Evolutionary conservation across 192 early-diverging fungal species (phyloP), one percentile per base, ranked within the genome.

Genomic region (Coemansia sp.): DNA sequence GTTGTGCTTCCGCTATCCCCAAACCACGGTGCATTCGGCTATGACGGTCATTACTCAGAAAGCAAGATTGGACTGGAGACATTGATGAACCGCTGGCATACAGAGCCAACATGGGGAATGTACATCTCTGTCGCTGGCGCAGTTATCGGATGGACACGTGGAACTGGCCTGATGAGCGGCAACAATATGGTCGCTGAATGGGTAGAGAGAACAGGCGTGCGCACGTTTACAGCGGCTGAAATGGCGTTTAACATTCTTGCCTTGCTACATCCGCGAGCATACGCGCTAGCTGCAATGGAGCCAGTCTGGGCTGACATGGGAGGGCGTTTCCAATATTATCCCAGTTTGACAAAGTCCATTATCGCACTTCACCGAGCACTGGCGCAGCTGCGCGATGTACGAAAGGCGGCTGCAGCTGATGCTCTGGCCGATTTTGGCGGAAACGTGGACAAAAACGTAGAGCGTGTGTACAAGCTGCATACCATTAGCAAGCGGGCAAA

Each of bases 111-210:
- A 51, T 98, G 95, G 95, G 84, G 88, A 54, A 77, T 84, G 58
- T 95, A 96, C 84, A 70, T 98, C 55, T 86, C 90, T 31, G 88
- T 98, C 51, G 84, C 93, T 46, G 95, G 94, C 61, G 93, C 94
- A 33, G 92, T 93, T 23, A 98, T 98, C 75, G 95, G 95, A 19
- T 98, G 95, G 95, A 98, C 95, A 51, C 90, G 95, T 74, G 94
- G 95, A 59, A 98, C 95, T 29, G 94, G 94, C 31, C 85, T 98
- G 73, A 98, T 98, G 95, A 87, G 85, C 23, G 82, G 85, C 65
- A 98, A 95, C 83, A 94, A 98, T 75, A 84, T 92, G 42, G 88
- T 94, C 57, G 92, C 94, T 27, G 88, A 94, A 69, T 90, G 92
- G 56, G 86, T 98, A 27, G 95, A 98, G 76, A 84, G 84, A 53